phyloP scores from a whole-genome alignment of 1,139 yeast genomes.

The Saccharomyces hybrid region DNA sequence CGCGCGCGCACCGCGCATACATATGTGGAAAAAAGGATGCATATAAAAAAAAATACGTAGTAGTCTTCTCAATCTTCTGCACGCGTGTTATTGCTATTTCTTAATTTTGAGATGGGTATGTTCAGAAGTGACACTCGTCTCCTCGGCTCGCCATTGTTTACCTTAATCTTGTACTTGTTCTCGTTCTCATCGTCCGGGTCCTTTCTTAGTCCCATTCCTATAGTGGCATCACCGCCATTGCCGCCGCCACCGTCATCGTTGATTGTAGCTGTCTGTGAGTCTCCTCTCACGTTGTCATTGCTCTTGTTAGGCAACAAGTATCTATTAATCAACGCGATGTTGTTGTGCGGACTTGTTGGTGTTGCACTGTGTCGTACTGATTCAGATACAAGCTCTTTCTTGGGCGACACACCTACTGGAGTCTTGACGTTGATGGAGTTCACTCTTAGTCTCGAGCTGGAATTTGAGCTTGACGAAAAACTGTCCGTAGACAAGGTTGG shows the following conservation, averaged over 20 bases:
- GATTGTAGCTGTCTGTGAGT: neutral
- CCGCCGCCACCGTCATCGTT: neutral
- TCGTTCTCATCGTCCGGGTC: neutral
- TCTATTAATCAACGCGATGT: neutral
- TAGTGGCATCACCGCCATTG: conserved; percentile 1
- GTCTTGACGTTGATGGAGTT: neutral
- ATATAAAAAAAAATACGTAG: neutral
- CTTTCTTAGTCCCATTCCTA: neutral
- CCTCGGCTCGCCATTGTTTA: conserved; percentile 2
- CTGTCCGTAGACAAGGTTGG: neutral
- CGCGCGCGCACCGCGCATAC: neutral
- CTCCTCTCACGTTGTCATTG: neutral
- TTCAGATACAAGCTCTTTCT: neutral
- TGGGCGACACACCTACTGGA: neutral
- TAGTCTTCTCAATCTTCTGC: neutral
- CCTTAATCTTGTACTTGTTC: neutral
- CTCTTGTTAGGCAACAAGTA: conserved; percentile 1
- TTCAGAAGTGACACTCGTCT: conserved; percentile 15
- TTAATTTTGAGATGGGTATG: conserved; percentile 16
- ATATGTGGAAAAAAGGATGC: neutral
- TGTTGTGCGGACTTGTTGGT: too few species aligned
- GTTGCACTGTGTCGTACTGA: neutral
- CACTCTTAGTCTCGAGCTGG: neutral
- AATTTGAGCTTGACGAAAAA: neutral
- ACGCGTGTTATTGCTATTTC: conserved; percentile 4